Evolutionary conservation across 495 filamentous ascomycete species (phyloP), one percentile per base, ranked within the genome.

Genomic region (Staphylotrichum longicolle): DNA sequence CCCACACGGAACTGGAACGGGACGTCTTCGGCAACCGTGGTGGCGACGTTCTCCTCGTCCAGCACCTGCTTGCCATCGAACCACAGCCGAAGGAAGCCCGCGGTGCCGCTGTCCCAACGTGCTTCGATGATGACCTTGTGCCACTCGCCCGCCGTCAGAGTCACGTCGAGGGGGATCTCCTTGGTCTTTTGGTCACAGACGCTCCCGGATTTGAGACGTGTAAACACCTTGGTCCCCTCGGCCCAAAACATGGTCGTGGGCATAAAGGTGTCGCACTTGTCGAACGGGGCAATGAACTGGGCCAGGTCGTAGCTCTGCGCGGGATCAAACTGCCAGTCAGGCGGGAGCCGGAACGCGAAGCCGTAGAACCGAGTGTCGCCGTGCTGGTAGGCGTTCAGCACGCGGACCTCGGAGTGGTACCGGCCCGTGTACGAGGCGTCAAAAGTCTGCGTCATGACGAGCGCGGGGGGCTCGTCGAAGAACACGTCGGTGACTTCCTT

Each of bases 221-320:
- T 73, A 41, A 67, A 66, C 0, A 85, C 77, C 66, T 79, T 73
- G 63, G 78, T 64, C 0, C 80, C 81, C 11, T 68, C 66, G 44
- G 83, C 51, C 76, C 78, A 82, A 34, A 85, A 68, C 82, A 85
- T 82, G 41, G 72, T 78, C 15, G 73, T 74, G 0, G 82, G 82
- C 79, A 83, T 82, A 57, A 67, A 85, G 41, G 75, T 74, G 50
- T 83, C 82, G 50, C 81, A 82, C 4, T 75, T 71, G 58, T 78
- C 74, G 65, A 83, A 82, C 61, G 83, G 73, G 58, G 80, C 80
- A 63, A 85, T 85, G 69, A 83, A 85, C 61, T 85, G 82, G 0
- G 77, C 80, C 48, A 84, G 58, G 64, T 83, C 82, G 68, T 78
- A 85, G 33, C 63, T 70, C 66, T 84, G 81, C 0, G 74, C 71